Evolutionary conservation across 2,329 filamentous ascomycete genomes (phyloP), one percentile per base, ranked within the genome.

Genomic region (Falciphora oryzae): DNA sequence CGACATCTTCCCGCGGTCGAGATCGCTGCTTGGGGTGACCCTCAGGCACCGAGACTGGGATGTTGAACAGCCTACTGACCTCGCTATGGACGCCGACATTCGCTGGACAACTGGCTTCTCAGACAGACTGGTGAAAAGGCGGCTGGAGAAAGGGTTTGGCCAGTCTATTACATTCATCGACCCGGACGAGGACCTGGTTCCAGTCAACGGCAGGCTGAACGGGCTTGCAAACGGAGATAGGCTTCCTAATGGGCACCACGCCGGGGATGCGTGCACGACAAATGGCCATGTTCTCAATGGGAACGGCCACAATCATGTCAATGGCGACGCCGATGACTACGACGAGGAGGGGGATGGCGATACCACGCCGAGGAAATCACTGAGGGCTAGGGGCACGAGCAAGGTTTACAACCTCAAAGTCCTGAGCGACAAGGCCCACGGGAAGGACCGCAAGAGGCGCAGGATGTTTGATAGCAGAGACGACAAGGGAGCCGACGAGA

Each of bases 341-440:
- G 65, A 65, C 32, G 81, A 82, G 50, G 78, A 79, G 11, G 67
- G 70, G 8, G 78, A 81, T 28, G 79, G 80, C 31, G 81, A 83
- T 25, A 74, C 77, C 18, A 85, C 83, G 2, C 83, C 83, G 0
- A 83, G 78, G 63, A 79, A 83, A 65, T 80, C 81, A 1, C 73
- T 85, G 25, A 79, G 84, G 58, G 74, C 76, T 22, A 79, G 84
- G 63, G 78, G 74, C 25, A 76, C 76, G 57, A 80, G 79, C 65
- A 81, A 82, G 66, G 78, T 80, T 28, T 88, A 88, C 70, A 88
- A 88, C 67, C 73, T 88, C 53, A 87, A 86, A 70, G 76, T 81
- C 16, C 74, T 88, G 22, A 87, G 81, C 71, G 83, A 85, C 68
- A 82, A 83, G 68, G 83, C 83, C 7, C 79, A 84, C 63, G 83